These are phyloP conservation scores for Ceratobasidium sp. DNA, from an alignment of 1,284 basidiomycete genomes.

Conservation along the genomic window DNA sequence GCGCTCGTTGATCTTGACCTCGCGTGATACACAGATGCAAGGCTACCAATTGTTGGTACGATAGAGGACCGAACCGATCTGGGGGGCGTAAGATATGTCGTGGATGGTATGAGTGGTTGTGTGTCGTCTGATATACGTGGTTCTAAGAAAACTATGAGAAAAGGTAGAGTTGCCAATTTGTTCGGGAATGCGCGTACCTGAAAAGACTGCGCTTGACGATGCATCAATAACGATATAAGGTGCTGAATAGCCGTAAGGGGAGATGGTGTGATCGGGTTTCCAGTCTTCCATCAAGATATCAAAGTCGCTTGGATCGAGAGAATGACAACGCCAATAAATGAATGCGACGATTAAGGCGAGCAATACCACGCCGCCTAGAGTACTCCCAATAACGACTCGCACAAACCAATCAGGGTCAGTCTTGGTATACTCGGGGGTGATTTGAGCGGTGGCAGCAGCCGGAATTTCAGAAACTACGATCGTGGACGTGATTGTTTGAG, in stretches of 20 bases:
- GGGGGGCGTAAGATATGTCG: not conserved
- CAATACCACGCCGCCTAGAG: not conserved
- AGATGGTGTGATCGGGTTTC: not conserved
- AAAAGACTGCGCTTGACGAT: not conserved
- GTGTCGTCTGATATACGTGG: not conserved
- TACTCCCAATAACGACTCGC: not conserved
- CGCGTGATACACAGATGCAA: not conserved
- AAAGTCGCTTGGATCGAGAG: not conserved
- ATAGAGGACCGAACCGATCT: not conserved
- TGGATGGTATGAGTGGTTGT: slow-evolving; percentile 2
- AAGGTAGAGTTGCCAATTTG: not conserved
- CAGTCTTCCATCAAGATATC: not conserved
- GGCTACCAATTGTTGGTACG: slow-evolving; percentile 1
- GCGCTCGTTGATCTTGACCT: not conserved
- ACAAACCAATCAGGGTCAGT: not conserved
- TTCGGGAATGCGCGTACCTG: not conserved
- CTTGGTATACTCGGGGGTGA: no score
- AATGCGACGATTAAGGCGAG: not conserved
- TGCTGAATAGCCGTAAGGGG: not conserved
- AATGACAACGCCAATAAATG: not conserved
- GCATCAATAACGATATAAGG: not conserved
- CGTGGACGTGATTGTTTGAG: not conserved
- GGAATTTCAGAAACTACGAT: not conserved
- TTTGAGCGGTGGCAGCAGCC: not conserved
- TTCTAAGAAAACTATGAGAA: not conserved